These are phyloP conservation scores for Drechslerella coelobrocha DNA, from an alignment of 2,329 filamentous ascomycete species.

Conservation along the genomic window DNA sequence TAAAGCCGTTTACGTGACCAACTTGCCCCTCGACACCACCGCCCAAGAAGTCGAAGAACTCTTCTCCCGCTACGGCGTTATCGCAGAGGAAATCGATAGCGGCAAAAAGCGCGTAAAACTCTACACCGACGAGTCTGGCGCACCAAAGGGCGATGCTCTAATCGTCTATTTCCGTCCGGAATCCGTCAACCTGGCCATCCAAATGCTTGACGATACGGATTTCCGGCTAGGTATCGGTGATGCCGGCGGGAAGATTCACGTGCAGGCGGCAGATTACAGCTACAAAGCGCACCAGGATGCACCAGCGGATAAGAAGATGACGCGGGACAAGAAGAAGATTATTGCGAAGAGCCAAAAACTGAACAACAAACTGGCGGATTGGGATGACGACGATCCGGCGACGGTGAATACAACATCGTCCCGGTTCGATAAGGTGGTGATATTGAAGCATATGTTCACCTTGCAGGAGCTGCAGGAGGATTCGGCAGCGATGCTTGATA, in stretches of 20 bases:
- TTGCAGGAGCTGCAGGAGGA: constrained; percentile 84
- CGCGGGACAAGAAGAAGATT: constrained; percentile 81
- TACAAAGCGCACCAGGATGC: constrained; percentile 72
- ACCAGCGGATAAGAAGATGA: constrained; percentile 53
- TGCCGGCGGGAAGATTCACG: constrained; percentile 71
- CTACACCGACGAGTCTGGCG: constrained; percentile 79
- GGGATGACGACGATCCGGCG: constrained; percentile 85
- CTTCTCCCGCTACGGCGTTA: constrained; percentile 88
- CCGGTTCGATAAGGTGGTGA: constrained; percentile 78
- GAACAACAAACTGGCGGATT: constrained; percentile 83
- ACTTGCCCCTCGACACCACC: constrained; percentile 79
- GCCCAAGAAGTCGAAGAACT: constrained; percentile 79
- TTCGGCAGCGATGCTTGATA: constrained; percentile 80
- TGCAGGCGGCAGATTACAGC: constrained; percentile 83
- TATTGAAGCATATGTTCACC: constrained; percentile 93
- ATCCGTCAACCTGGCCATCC: constrained; percentile 84
- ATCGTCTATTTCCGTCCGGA: constrained; percentile 95
- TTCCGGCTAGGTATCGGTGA: constrained; percentile 70
- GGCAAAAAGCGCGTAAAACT: constrained; percentile 89
- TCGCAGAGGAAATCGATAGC: constrained; percentile 91
- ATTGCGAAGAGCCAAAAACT: constrained; percentile 90
- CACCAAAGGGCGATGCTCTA: constrained; percentile 91
- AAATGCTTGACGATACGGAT: constrained; percentile 79
- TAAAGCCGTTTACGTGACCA: constrained; percentile 90
- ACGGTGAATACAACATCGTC: constrained; percentile 63